These are phyloP conservation scores for Chenopodium quinoa DNA, from an alignment of 148 eudicot species.

Conservation along the genomic window DNA sequence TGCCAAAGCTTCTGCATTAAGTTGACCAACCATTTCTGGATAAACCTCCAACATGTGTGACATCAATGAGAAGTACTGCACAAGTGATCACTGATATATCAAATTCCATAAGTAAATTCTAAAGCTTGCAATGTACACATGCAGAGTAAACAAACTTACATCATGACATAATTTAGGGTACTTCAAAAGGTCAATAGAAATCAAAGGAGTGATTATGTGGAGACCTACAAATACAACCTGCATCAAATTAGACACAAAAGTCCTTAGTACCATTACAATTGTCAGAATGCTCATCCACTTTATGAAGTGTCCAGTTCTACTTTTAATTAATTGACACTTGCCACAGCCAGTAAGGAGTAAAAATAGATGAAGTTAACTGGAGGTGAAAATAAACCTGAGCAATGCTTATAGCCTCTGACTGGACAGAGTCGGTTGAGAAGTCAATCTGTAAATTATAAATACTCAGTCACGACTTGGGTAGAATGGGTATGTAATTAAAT, in stretches of 20 bases:
- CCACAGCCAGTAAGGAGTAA: constrained; percentile 1
- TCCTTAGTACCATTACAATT: neutral
- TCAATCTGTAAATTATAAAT: constrained; percentile 55
- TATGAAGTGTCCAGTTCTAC: neutral
- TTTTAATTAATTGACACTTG: neutral
- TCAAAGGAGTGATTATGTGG: constrained; percentile 87
- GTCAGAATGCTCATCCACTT: neutral
- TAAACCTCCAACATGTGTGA: constrained; percentile 97
- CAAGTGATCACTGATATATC: constrained; percentile 11
- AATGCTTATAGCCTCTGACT: constrained; percentile 70
- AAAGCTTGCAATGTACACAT: constrained; percentile 17
- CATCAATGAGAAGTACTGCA: constrained; percentile 82
- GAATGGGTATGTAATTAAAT: neutral
- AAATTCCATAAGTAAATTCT: constrained; percentile 13
- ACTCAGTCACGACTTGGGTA: neutral
- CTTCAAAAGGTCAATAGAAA: constrained; percentile 75
- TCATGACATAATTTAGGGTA: constrained; percentile 87
- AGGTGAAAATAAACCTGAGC: constrained; percentile 57
- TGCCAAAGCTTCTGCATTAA: constrained; percentile 67
- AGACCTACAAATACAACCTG: constrained; percentile 94
- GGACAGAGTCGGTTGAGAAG: constrained; percentile 70
- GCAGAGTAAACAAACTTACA: constrained; percentile 44
- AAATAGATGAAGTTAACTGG: neutral
- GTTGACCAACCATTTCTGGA: constrained; percentile 82
- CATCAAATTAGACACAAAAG: constrained; percentile 22